Evolutionary conservation across 352 stramenopile genomes (phyloP), one percentile per base, ranked within the genome.

Genomic region (Globisporangium barbulae): DNA sequence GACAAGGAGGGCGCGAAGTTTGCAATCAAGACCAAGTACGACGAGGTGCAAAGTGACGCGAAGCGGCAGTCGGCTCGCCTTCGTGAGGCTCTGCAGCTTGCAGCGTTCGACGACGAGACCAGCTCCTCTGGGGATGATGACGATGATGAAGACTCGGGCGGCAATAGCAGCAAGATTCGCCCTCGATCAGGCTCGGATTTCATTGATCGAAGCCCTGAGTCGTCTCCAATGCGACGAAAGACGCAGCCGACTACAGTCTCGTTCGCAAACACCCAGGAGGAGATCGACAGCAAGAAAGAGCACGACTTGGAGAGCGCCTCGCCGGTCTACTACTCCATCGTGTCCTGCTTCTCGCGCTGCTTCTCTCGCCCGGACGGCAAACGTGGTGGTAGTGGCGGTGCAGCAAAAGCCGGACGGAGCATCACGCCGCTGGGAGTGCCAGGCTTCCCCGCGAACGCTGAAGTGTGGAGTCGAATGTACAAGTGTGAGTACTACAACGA

Each of bases 221-320:
- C 79, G 55, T 93, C 81, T 10, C 81, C 83, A 0, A 89, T 91
- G 73, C 70, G 83, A n/a, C 73, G 76, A 48, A 81, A 80, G 35
- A 63, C 50, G 35, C 19, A 31, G 0, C 15, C 30, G 1, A 48
- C 64, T 0, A 72, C 73, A 8, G 42, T 68, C 2, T 85, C 85
- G 30, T 72, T 78, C 31, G 71, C 71, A 7, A n/a, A 69, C 7
- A 65, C 65, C 30, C 45, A 53, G 13, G 79, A 83, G 41, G 49
- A 69, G 37, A 66, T 56, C 8, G 63, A 78, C 42, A 61, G 67
- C 53, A 31, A 63, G 33, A 62, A 67, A 37, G 3, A 15, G 22
- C 45, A 31, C 21, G 45, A 62, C 15, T 22, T 30, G 22, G 3
- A 44, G 28, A 21, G 12, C 48, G 21, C 50, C 39, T 45, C 52